A percentile compares a stretch with the other conserved stretches of the same genome.
phyloP scores from a whole-genome alignment of 2,329 filamentous ascomycete genomes.

The Geosmithia morbida region DNA sequence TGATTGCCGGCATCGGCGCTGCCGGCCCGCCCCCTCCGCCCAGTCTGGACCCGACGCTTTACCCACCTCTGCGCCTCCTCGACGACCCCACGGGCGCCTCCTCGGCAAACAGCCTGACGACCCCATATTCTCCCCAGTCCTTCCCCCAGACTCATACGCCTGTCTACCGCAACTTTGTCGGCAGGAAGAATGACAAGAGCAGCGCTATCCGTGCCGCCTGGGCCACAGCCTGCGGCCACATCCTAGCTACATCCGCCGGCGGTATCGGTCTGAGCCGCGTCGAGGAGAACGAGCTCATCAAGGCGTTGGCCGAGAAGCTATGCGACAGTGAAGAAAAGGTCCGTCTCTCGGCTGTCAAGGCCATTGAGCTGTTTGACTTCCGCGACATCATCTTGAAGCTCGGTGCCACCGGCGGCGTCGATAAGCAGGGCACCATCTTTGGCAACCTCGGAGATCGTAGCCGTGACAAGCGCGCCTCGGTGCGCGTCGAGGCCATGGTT shows the following conservation, averaged over 20 bases:
- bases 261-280: constrained; percentile 75
- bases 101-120: constrained; percentile 46
- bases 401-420: constrained; percentile 59
- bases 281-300: constrained; percentile 65
- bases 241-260: constrained; percentile 81
- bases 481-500: constrained; percentile 78
- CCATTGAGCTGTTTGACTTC: constrained; percentile 69
- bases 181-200: constrained; percentile 76
- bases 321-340: constrained; percentile 86
- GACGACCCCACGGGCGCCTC: constrained; percentile 33
- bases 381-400: constrained; percentile 71
- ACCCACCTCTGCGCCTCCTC: constrained; percentile 58
- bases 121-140: constrained; percentile 73
- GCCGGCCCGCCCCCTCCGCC: constrained; percentile 67
- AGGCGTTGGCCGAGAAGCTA: constrained; percentile 64
- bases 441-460: constrained; percentile 74
- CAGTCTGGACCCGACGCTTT: constrained; percentile 64
- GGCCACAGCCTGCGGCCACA: constrained; percentile 71
- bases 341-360: constrained; percentile 74
- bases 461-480: constrained; percentile 68
- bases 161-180: constrained; percentile 74
- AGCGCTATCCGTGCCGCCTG: constrained; percentile 71
- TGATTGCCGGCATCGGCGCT: constrained; percentile 85
- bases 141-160: constrained; percentile 70
- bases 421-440: constrained; percentile 64